Evolutionary conservation across 1,284 basidiomycete genomes (phyloP), one percentile per base, ranked within the genome.

Genomic region (Neotropicomus parvogracilis): DNA sequence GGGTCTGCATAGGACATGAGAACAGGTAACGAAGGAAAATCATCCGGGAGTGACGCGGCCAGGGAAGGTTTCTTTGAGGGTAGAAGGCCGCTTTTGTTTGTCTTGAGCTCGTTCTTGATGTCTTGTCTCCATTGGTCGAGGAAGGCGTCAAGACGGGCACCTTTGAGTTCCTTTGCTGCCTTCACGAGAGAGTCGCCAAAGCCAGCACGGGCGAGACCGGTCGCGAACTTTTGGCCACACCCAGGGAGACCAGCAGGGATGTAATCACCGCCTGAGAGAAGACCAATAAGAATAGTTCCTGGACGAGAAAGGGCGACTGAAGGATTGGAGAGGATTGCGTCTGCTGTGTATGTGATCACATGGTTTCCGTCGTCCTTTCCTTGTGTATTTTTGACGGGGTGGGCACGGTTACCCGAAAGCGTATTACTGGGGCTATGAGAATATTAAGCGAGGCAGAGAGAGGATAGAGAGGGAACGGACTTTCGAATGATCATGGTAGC

Each of bases 221-320:
- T 76, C 0, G 87, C 79, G 35, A 77, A 85, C 24, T 72, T 72
- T 27, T 75, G 68, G 4, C 87, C 87, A 59, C 83, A 88, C 3
- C 81, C 74, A 12, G 70, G 60, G 13, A 89, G 66, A 8, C 87
- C 88, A 8, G 73, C 83, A 28, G 80, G 78, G 46, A 88, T 79
- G 60, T 97, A 99, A 67, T 99, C 95, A 0, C 94, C 95, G 1
- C 95, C 95, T 10, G 83, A 81, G 56, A 95, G 75, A 4, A 97
- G 73, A 0, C 86, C 95, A 37, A 95, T 83, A 19, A 97, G 78
- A 36, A 97, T 85, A 60, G 95, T 75, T 0, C 88, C 92, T 26
- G 85, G 78, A 2, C 81, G 78, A 32, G 80, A 81, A 51, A 95
- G 75, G 36, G 74, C 63, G 28, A 91, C 73, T 14, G 80, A 73